A percentile compares a stretch with the other conserved stretches of the same genome.
Evolutionary conservation across 257 asterid species (phyloP).

Genomic region (Mitragyna speciosa): DNA sequence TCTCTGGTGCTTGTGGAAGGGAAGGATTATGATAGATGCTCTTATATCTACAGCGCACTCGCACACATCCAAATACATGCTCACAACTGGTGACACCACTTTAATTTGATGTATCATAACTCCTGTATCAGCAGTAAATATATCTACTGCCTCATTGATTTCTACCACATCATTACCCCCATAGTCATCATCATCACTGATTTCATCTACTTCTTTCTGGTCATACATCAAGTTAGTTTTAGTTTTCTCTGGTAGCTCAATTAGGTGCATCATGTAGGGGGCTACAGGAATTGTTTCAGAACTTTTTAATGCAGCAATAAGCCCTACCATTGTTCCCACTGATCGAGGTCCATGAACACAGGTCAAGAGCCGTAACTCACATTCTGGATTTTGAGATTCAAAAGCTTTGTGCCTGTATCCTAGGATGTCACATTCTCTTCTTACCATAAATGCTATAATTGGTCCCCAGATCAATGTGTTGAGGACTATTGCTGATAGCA

Average conservation of each 20-base stretch:
- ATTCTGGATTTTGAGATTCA: conserved; percentile 69
- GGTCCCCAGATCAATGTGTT: conserved; percentile 93
- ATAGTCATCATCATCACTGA: conserved; percentile 85
- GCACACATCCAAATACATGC: conserved; percentile 69
- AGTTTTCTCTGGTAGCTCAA: conserved; percentile 82
- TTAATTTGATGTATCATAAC: conserved; percentile 65
- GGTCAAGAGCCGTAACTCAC: conserved; percentile 68
- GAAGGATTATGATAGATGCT: conserved; percentile 73
- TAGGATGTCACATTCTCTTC: conserved; percentile 66
- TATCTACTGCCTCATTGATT: conserved; percentile 88
- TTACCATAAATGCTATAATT: conserved; percentile 68
- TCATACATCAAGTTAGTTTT: conserved; percentile 63
- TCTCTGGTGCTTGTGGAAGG: conserved; percentile 96
- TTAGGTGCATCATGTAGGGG: conserved; percentile 84
- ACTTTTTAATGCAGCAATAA: conserved; percentile 72
- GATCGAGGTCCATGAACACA: conserved; percentile 93
- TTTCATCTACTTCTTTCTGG: conserved; percentile 81
- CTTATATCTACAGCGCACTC: conserved; percentile 65
- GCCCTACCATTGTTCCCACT: conserved; percentile 74
- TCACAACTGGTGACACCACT: conserved; percentile 65
- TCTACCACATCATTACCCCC: conserved; percentile 96
- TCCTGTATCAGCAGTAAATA: conserved; percentile 71
- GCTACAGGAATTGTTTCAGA: conserved; percentile 54
- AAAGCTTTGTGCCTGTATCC: conserved; percentile 67
- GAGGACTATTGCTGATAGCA: conserved; percentile 70